Percentiles rank a stretch among this genome's conserved stretches.
Evolutionary conservation across 208 protist genomes (phyloP).

Genomic region (Leishmania arabica): DNA sequence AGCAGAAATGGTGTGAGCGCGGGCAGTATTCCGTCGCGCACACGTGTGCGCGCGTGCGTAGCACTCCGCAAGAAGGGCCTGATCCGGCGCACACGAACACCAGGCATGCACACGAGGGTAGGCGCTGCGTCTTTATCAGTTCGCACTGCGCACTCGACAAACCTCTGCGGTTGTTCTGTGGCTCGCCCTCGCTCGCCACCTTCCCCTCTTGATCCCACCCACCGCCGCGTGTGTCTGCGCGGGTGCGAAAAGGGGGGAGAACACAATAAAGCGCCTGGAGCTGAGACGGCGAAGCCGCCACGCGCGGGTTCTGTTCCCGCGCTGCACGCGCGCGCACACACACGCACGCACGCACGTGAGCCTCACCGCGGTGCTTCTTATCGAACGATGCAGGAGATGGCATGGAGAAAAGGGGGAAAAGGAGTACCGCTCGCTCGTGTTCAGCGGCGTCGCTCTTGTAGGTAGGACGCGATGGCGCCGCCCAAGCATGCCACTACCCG

Average conservation of each 20-base stretch:
- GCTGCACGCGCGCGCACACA: neutral
- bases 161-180: too few relatives aligned
- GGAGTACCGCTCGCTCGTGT: neutral
- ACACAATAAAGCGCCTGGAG: too few relatives aligned
- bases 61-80: neutral
- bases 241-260: too few relatives aligned
- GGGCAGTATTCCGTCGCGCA: neutral
- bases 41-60: neutral
- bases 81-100: neutral
- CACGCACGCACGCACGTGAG: neutral
- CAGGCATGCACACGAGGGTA: too few relatives aligned
- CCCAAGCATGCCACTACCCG: slow-evolving; percentile 55
- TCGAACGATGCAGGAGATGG: neutral
- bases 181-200: too few relatives aligned
- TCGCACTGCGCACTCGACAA: too few relatives aligned
- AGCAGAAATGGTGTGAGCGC: neutral
- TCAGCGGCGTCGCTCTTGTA: slow-evolving; percentile 3
- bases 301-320: too few relatives aligned
- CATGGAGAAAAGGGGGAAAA: slow-evolving; percentile 23
- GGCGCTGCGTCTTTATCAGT: too few relatives aligned
- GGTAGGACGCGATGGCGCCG: slow-evolving; percentile 10
- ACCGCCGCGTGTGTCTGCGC: too few relatives aligned
- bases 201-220: too few relatives aligned
- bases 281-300: too few relatives aligned
- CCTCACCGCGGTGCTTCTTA: neutral